phyloP scores from a whole-genome alignment of 495 filamentous ascomycete genomes.

The Pseudevernia furfuracea region DNA sequence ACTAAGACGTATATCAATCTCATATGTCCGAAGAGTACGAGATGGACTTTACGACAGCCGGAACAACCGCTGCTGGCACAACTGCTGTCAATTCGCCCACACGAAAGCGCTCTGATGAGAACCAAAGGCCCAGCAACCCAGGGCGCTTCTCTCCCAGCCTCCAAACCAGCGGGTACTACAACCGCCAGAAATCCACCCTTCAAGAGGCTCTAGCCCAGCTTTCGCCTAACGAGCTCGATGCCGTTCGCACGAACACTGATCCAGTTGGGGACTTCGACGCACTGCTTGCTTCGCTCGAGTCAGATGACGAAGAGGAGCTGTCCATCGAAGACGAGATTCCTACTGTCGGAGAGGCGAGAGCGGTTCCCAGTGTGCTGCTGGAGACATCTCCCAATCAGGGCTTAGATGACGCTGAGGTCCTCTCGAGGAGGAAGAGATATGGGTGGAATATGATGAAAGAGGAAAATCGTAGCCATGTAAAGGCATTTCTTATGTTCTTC shows the following conservation, averaged over 20 bases:
- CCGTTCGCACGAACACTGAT: slow-evolving; percentile 29
- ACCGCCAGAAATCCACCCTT: background rate
- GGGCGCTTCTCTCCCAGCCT: background rate
- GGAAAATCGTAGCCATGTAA: slow-evolving; percentile 73
- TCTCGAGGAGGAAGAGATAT: slow-evolving; percentile 63
- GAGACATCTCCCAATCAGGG: slow-evolving; percentile 63
- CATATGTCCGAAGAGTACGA: background rate
- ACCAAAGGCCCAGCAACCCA: background rate
- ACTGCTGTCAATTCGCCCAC: background rate
- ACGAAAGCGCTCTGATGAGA: background rate
- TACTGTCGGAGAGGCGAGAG: slow-evolving; percentile 38
- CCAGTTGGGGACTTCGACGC: slow-evolving; percentile 69
- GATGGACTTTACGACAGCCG: background rate
- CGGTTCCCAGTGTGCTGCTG: slow-evolving; percentile 58
- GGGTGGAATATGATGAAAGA: slow-evolving; percentile 86
- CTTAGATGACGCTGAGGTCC: slow-evolving; percentile 64
- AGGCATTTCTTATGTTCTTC: slow-evolving; percentile 81
- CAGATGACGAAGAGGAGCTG: slow-evolving; percentile 59
- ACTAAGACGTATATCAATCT: background rate
- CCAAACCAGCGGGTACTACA: background rate
- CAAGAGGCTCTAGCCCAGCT: background rate
- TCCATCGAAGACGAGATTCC: slow-evolving; percentile 42
- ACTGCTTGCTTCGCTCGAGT: slow-evolving; percentile 77
- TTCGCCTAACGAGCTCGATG: background rate
- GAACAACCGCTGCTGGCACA: background rate